phyloP scores from a whole-genome alignment of 345 rosid genomes.

The Ceriops decandra region DNA sequence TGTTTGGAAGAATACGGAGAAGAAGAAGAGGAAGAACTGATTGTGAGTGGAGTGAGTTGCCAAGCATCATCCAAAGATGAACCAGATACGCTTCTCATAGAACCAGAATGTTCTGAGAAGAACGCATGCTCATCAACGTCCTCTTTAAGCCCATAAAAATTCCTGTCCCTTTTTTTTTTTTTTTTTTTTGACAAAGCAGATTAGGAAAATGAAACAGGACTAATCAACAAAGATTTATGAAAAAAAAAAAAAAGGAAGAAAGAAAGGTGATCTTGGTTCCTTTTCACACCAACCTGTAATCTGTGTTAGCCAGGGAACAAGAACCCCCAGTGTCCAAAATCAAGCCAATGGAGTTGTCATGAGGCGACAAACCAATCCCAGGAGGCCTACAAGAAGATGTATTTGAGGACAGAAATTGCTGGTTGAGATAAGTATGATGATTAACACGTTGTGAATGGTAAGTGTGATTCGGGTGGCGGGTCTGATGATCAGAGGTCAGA shows the following conservation, averaged over 20 bases:
- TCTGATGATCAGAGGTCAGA: slow-evolving; percentile 22
- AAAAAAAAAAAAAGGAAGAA: neutral
- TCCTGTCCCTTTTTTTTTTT: slow-evolving; percentile 39
- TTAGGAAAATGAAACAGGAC: neutral
- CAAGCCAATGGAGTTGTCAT: slow-evolving; percentile 31
- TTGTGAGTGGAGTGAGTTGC: slow-evolving; percentile 59
- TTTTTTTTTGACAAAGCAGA: neutral
- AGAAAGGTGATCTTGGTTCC: neutral
- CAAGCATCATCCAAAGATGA: slow-evolving; percentile 66
- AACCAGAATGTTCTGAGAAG: slow-evolving; percentile 63
- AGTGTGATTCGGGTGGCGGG: slow-evolving; percentile 28
- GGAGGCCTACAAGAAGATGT: slow-evolving; percentile 34
- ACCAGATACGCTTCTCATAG: slow-evolving; percentile 52
- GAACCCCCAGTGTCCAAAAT: slow-evolving; percentile 44
- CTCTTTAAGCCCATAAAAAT: slow-evolving; percentile 52
- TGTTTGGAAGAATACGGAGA: slow-evolving; percentile 37
- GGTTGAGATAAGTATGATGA: slow-evolving; percentile 25
- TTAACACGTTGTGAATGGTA: slow-evolving; percentile 19
- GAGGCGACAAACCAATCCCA: slow-evolving; percentile 30
- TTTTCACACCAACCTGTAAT: slow-evolving; percentile 44
- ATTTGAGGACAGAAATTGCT: slow-evolving; percentile 29
- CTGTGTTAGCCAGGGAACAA: slow-evolving; percentile 31
- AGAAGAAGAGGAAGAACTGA: slow-evolving; percentile 46
- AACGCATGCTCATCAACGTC: slow-evolving; percentile 60
- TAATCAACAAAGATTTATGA: neutral